Evolutionary conservation across 2,329 filamentous ascomycete species (phyloP).

Genomic region (Pseudocercospora macadamiae): DNA sequence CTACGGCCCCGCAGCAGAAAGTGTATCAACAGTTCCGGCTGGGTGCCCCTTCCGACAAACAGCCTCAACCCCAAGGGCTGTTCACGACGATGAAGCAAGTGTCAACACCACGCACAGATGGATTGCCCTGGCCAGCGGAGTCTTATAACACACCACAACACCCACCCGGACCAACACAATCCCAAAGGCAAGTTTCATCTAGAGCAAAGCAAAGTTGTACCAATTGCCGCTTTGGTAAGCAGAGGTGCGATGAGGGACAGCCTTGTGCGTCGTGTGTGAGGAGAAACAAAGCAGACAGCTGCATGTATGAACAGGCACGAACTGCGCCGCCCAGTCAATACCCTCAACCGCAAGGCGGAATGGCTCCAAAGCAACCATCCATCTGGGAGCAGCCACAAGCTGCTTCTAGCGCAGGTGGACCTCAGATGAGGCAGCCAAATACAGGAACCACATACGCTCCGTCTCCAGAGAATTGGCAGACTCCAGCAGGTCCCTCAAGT

Average conservation of each 20-base stretch:
- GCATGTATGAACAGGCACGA: conserved; percentile 16
- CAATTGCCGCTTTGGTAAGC: conserved; percentile 14
- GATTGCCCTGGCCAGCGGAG: conserved; percentile 6
- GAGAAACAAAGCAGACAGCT: conserved; percentile 10
- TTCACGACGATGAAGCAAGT: conserved; percentile 32
- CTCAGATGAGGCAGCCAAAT: background rate
- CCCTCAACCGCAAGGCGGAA: background rate
- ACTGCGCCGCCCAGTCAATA: background rate
- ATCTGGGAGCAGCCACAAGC: no score
- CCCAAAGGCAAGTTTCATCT: background rate
- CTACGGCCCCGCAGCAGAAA: conserved; percentile 7
- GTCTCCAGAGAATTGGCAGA: conserved; percentile 3
- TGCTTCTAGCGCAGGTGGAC: background rate
- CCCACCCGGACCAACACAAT: conserved; percentile 7
- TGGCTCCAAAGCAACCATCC: background rate
- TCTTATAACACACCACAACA: conserved; percentile 4
- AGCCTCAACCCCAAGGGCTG: conserved; percentile 22
- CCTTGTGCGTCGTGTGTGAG: conserved; percentile 21
- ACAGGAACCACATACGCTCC: background rate
- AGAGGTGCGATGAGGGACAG: conserved; percentile 23
- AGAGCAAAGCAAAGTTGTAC: conserved; percentile 13
- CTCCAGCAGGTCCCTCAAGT: background rate
- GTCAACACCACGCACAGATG: background rate
- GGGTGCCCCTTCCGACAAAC: background rate
- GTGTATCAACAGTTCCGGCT: conserved; percentile 6